Evolutionary conservation across 2,329 filamentous ascomycete species (phyloP).

Genomic region (Phoma sp.): DNA sequence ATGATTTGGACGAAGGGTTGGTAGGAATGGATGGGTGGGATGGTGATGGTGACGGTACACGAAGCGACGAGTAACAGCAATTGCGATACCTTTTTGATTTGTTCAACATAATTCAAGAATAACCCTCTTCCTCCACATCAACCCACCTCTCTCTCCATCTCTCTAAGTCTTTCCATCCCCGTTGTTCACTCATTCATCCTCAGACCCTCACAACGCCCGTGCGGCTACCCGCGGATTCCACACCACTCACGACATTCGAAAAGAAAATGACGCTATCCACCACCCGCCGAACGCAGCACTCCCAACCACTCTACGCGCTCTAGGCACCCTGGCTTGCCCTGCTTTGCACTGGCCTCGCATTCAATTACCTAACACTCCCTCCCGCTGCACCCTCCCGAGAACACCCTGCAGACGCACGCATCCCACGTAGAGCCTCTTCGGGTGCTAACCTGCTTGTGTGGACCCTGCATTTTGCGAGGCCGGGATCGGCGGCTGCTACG

Average conservation of each 20-base stretch:
- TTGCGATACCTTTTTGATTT: conserved; percentile 10
- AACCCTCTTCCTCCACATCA: neutral
- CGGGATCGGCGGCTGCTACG: no score
- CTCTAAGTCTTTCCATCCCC: no score
- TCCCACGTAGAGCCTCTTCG: no score
- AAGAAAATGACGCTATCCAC: neutral
- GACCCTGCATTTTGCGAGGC: no score
- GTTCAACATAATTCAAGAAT: conserved; percentile 14
- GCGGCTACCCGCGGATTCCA: neutral
- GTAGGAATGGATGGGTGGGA: no score
- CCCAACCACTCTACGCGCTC: neutral
- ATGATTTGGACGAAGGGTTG: neutral
- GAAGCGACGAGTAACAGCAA: conserved; percentile 5
- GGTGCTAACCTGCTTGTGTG: no score
- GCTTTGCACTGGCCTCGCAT: no score
- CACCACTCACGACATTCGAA: neutral
- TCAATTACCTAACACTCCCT: no score
- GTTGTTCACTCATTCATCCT: neutral
- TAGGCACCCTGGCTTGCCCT: no score
- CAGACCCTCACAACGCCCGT: neutral
- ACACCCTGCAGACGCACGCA: no score
- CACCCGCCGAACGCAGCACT: neutral
- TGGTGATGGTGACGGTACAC: neutral
- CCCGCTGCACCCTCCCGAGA: no score
- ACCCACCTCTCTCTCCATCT: no score